Evolutionary conservation across 306 rosid genomes (phyloP), one percentile per base, ranked within the genome.

Genomic region (Astragalus membranaceus): DNA sequence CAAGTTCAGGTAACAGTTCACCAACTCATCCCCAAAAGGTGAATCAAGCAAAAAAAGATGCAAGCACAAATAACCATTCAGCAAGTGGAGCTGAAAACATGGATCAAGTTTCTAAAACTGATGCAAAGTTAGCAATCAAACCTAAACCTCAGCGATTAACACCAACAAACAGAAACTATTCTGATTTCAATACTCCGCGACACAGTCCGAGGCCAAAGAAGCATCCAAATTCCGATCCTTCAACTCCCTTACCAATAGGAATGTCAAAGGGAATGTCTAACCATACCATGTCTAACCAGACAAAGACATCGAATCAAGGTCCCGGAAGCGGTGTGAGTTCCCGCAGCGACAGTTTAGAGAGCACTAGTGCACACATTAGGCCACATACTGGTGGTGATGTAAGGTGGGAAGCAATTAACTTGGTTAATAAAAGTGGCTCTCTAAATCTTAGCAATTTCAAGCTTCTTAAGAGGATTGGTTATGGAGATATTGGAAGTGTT

Each of bases 371-470:
- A 13, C 81, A 78, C 23, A 50, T 91, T 58, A 92, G 74, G 83
- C 97, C 96, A 32, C 97, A 92, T 58, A 92, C 96, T 8, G 96
- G 97, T 56, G 97, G 97, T 44, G 96, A 92, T 64, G 78, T 82
- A 8, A 74, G 96, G 71, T 92, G 97, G 97, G 97, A 92, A 37
- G 92, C 90, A 10, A 75, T 92, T 41, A 82, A 82, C 84, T 57
- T 69, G 85, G 56, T 78, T 70, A 84, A 87, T 20, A 87, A 68
- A 74, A 80, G 64, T n/a, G 64, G 74, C 70, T 42, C 81, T 68
- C 84, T 92, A 15, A 83, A 81, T 75, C 88, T 89, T 7, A 79
- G 83, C 79, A 73, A 89, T 81, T 92, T 92, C 70, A 85, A 87
- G 75, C 85, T 92, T 70, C 94, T 92, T 72, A 92, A 92, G 80